Conservation (phyloP, 768 basidiomycete species). For the Leccinum rimulosum region DNA sequence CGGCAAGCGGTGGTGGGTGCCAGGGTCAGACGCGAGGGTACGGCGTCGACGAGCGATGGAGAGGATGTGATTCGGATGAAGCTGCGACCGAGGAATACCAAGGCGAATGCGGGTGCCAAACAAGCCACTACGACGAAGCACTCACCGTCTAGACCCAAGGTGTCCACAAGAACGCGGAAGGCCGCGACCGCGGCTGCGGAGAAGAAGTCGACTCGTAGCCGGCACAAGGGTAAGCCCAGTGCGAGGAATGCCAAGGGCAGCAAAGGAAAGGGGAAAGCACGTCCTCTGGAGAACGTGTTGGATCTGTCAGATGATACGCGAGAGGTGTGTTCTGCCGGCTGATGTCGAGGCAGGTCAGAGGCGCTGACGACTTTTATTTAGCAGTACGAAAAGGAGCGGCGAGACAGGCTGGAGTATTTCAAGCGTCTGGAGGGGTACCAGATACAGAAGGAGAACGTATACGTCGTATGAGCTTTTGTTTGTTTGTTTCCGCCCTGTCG, state of each 20-base stretch:
- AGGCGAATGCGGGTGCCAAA: constrained; percentile 3
- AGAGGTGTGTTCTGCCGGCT: constrained; percentile 18
- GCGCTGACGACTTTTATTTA: constrained; percentile 12
- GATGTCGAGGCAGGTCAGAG: not conserved
- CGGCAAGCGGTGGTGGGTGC: constrained; percentile 25
- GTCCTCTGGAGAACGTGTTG: constrained; percentile 22
- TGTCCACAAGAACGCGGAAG: constrained; percentile 10
- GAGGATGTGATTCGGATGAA: constrained; percentile 17
- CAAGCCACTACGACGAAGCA: constrained; percentile 10
- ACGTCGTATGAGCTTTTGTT: constrained; percentile 43
- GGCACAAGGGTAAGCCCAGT: constrained; percentile 17
- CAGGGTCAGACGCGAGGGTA: constrained; percentile 7
- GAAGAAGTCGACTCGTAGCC: constrained; percentile 17
- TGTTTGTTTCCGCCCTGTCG: not conserved
- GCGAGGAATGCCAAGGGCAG: constrained; percentile 20
- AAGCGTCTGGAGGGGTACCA: constrained; percentile 49
- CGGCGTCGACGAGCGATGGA: constrained; percentile 2
- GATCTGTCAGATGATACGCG: constrained; percentile 32
- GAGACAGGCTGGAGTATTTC: constrained; percentile 53
- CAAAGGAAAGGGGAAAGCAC: constrained; percentile 29
- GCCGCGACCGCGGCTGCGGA: not conserved
- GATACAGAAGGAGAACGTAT: constrained; percentile 57
- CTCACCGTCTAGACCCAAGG: constrained; percentile 10
- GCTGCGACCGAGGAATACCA: constrained; percentile 17
- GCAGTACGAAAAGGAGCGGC: constrained; percentile 46